These are phyloP conservation scores for Brachypodium distachyon DNA, from an alignment of 202 grass and related monocot genomes.

Conservation along the genomic window DNA sequence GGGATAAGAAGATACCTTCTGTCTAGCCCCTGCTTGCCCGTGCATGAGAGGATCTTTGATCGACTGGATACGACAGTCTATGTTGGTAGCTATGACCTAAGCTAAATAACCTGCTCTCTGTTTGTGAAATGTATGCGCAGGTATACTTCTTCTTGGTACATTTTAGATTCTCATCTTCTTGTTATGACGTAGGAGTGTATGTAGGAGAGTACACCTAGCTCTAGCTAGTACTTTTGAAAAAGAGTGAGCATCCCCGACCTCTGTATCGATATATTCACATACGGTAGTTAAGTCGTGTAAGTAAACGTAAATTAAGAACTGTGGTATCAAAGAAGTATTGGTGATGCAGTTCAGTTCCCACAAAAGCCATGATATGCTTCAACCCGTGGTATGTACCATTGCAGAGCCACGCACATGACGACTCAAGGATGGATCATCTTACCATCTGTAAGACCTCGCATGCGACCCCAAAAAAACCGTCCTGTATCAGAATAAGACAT, in stretches of 20 bases:
- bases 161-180: not conserved
- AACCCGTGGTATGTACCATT: too few relatives aligned
- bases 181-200: not conserved
- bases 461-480: too few relatives aligned
- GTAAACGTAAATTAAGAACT: not conserved
- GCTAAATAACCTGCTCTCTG: not conserved
- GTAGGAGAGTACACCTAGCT: not conserved
- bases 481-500: too few relatives aligned
- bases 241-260: too few relatives aligned
- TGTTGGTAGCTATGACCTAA: not conserved
- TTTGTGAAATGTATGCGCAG: not conserved
- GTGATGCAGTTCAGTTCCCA: too few relatives aligned
- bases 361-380: too few relatives aligned
- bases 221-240: not conserved
- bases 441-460: too few relatives aligned
- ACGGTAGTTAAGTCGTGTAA: not conserved
- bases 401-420: too few relatives aligned
- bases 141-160: not conserved
- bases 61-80: not conserved
- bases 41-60: conserved; percentile 9
- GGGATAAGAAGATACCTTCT: conserved; percentile 21
- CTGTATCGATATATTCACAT: not conserved
- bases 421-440: too few relatives aligned
- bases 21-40: not conserved
- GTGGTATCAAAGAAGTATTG: too few relatives aligned